Evolutionary conservation across 2,329 filamentous ascomycete genomes (phyloP).

Genomic region (Alternaria sp.): DNA sequence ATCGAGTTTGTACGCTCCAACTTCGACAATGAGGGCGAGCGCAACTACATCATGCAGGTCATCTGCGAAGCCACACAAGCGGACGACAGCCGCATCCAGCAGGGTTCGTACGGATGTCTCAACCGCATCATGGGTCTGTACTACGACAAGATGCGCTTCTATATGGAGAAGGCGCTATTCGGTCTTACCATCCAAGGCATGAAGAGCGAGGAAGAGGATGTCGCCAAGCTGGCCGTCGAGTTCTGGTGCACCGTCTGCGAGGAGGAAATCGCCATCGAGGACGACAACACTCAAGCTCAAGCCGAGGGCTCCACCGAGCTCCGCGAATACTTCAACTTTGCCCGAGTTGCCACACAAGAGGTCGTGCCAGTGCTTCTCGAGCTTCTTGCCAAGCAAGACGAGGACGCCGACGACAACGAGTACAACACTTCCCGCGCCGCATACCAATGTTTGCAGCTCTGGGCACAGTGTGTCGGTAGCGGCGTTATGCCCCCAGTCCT

Average conservation of each 20-base stretch:
- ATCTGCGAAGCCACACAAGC: conserved; percentile 98
- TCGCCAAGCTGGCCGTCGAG: conserved; percentile 96
- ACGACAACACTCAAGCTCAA: conserved; percentile 82
- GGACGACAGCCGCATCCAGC: conserved; percentile 86
- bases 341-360: conserved; percentile 87
- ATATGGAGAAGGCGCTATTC: conserved; percentile 99
- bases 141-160: conserved; percentile 99
- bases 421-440: conserved; percentile 95
- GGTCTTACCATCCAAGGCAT: conserved; percentile 97
- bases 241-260: conserved; percentile 99
- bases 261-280: conserved; percentile 96
- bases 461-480: conserved; percentile 86
- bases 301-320: conserved; percentile 80
- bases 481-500: conserved; percentile 87
- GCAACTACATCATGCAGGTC: conserved; percentile 99
- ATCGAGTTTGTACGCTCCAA: conserved; percentile 98
- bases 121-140: conserved; percentile 99
- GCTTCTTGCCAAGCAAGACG: conserved; percentile 94
- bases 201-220: conserved; percentile 97
- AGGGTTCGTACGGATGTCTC: conserved; percentile 93
- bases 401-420: conserved; percentile 94
- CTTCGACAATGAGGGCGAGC: conserved; percentile 98
- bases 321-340: conserved; percentile 95
- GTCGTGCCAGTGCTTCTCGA: conserved; percentile 90
- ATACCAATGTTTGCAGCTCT: conserved; percentile 95